phyloP scores from a whole-genome alignment of 352 stramenopile genomes.

The Saprolegnia parasitica region DNA sequence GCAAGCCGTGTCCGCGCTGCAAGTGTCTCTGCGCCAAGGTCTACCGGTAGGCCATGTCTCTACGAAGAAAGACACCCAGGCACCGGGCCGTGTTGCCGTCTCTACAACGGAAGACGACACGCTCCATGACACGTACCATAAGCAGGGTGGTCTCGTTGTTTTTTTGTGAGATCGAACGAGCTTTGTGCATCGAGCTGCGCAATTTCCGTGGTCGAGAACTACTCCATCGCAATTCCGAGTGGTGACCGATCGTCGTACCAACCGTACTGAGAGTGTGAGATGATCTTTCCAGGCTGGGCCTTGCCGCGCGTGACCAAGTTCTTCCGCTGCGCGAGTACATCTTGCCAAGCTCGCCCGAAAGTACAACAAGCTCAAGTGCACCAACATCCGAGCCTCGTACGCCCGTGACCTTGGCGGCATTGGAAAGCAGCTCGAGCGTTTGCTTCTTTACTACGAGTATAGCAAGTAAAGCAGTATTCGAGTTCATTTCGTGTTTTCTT shows the following conservation, averaged over 20 bases:
- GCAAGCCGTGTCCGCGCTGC: constrained; percentile 6
- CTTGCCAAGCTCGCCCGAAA: not conserved
- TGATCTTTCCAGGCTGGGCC: not conserved
- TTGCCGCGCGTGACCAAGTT: not conserved
- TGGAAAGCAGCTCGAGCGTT: not conserved
- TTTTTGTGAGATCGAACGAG: not conserved
- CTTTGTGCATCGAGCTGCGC: not conserved
- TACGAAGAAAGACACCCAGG: too few species aligned
- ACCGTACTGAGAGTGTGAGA: not conserved
- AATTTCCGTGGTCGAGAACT: not conserved
- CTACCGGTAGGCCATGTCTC: too few species aligned
- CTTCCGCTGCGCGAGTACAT: constrained; percentile 16
- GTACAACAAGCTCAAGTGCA: not conserved
- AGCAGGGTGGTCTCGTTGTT: not conserved
- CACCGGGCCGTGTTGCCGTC: too few species aligned
- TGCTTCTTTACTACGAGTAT: not conserved
- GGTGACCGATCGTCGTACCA: too few species aligned
- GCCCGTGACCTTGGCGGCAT: not conserved
- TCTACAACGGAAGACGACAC: not conserved
- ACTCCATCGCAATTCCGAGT: not conserved
- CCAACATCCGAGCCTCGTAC: not conserved
- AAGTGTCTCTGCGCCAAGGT: not conserved
- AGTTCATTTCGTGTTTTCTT: too few species aligned
- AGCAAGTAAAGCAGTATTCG: too few species aligned
- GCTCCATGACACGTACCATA: constrained; percentile 8